These are phyloP conservation scores for Podospora didyma DNA, from an alignment of 495 filamentous ascomycete species.

Conservation along the genomic window DNA sequence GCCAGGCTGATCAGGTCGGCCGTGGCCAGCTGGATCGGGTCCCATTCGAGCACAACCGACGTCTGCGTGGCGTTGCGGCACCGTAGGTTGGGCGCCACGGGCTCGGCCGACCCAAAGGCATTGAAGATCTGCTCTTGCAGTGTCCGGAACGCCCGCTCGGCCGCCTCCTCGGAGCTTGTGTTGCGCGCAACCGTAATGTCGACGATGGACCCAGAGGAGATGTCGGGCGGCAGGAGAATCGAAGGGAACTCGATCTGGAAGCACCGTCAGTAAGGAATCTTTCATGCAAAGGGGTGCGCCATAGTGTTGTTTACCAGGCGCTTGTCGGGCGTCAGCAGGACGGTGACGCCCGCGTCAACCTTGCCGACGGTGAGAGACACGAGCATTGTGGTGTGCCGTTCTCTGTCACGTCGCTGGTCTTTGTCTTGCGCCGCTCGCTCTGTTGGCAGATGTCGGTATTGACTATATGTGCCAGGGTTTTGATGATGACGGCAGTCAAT, in stretches of 20 bases:
- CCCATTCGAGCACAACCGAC: slow-evolving; percentile 96
- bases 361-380: slow-evolving; percentile 98
- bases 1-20: slow-evolving; percentile 83
- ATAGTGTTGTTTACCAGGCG: slow-evolving; percentile 69
- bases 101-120: slow-evolving; percentile 78
- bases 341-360: slow-evolving; percentile 96
- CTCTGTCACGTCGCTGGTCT: background rate
- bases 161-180: slow-evolving; percentile 64
- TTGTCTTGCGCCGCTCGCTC: background rate
- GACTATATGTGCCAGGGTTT: no score
- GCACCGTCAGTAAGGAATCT: background rate
- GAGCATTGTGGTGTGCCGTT: slow-evolving; percentile 58
- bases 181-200: slow-evolving; percentile 97
- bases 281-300: no score
- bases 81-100: slow-evolving; percentile 74
- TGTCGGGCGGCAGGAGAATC: slow-evolving; percentile 91
- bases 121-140: slow-evolving; percentile 85
- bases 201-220: slow-evolving; percentile 91
- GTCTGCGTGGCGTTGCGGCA: slow-evolving; percentile 97
- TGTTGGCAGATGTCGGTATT: no score
- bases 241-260: slow-evolving; percentile 99
- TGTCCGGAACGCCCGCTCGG: slow-evolving; percentile 67
- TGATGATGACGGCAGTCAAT: no score
- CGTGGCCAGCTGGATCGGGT: slow-evolving; percentile 88
- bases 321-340: slow-evolving; percentile 95